These are phyloP conservation scores for Roridomyces roridus DNA, from an alignment of 768 basidiomycete genomes.

Conservation along the genomic window DNA sequence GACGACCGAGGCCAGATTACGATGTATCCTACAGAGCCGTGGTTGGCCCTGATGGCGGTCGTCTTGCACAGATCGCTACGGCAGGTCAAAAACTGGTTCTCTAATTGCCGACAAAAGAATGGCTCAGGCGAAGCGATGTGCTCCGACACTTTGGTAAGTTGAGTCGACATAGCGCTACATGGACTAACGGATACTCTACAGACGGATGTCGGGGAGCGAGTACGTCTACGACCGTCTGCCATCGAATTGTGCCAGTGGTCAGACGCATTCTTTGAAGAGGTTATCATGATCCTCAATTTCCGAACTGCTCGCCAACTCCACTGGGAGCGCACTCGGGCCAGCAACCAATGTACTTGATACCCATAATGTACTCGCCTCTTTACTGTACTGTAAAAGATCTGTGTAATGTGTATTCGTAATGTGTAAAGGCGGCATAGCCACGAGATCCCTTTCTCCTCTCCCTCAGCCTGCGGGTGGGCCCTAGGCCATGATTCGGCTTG, in stretches of 20 bases:
- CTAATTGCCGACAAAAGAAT: slow-evolving; percentile 49
- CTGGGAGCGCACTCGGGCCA: slow-evolving; percentile 11
- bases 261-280: slow-evolving; percentile 65
- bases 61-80: slow-evolving; percentile 46
- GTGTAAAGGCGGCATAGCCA: no score
- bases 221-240: slow-evolving; percentile 57
- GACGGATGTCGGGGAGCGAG: slow-evolving; percentile 42
- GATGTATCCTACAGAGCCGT: slow-evolving; percentile 66
- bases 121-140: slow-evolving; percentile 39
- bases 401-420: neutral
- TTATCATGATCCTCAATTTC: slow-evolving; percentile 64
- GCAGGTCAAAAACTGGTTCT: slow-evolving; percentile 73
- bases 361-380: no score
- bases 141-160: slow-evolving; percentile 17
- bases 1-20: slow-evolving; percentile 37
- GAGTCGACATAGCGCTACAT: no score
- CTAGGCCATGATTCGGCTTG: slow-evolving; percentile 23
- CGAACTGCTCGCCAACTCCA: slow-evolving; percentile 8
- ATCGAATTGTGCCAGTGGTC: slow-evolving; percentile 62
- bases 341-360: neutral
- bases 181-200: slow-evolving; percentile 8
- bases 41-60: slow-evolving; percentile 64
- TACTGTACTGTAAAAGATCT: no score
- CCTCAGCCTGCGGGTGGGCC: no score
- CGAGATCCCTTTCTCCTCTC: no score